Evolutionary conservation across 345 rosid species (phyloP).

Genomic region (Rubroshorea leprosula): DNA sequence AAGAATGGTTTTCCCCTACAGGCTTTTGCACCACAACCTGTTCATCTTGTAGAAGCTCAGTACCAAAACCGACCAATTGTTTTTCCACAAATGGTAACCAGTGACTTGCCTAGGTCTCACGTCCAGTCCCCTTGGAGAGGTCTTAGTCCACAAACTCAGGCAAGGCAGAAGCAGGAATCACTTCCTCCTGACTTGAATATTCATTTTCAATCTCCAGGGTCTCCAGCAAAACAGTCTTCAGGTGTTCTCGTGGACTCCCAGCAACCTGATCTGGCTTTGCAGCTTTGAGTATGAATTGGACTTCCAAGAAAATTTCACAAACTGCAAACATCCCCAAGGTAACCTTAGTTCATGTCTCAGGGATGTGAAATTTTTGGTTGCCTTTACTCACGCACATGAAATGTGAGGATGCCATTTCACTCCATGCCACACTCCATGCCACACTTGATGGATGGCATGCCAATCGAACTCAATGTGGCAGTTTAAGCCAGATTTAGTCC

Average conservation of each 20-base stretch:
- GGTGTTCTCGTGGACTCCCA: conserved; percentile 69
- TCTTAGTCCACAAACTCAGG: conserved; percentile 43
- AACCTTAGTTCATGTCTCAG: not conserved
- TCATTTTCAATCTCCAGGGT: conserved; percentile 78
- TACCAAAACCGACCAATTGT: conserved; percentile 39
- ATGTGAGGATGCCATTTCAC: conserved; percentile 7
- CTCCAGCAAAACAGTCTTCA: conserved; percentile 75
- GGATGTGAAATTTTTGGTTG: not conserved
- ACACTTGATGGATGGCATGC: not conserved
- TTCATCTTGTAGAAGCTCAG: conserved; percentile 34
- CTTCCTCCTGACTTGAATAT: conserved; percentile 88
- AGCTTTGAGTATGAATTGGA: conserved; percentile 42
- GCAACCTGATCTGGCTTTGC: conserved; percentile 94
- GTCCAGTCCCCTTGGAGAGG: conserved; percentile 60
- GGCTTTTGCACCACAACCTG: conserved; percentile 46
- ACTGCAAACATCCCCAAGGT: not conserved
- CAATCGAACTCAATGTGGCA: conserved; percentile 1
- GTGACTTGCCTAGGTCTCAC: conserved; percentile 60
- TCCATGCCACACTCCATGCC: no score
- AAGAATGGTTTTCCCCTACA: conserved; percentile 49
- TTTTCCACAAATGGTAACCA: conserved; percentile 46
- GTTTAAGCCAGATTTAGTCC: not conserved
- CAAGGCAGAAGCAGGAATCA: conserved; percentile 58
- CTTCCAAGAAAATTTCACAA: not conserved
- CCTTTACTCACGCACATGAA: not conserved